These are phyloP conservation scores for Arthrobotrys pseudoclavata DNA, from an alignment of 2,329 filamentous ascomycete species.

Conservation along the genomic window DNA sequence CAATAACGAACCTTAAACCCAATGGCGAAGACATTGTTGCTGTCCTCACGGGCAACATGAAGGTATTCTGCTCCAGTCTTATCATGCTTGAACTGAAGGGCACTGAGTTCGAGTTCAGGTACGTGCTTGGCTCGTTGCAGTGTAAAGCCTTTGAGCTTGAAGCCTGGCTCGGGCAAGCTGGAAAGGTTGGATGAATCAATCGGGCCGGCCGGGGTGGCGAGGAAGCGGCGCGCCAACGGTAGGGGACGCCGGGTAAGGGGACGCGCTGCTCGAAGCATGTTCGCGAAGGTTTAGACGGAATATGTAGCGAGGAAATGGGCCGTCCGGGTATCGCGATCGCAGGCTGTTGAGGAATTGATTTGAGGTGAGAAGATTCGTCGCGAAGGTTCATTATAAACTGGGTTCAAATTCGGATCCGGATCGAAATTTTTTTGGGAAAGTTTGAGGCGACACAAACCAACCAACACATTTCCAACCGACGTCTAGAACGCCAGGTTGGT, in stretches of 20 bases:
- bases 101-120: slow-evolving; percentile 91
- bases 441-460: not conserved
- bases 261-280: slow-evolving; percentile 51
- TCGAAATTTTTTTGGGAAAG: slow-evolving; percentile 12
- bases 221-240: slow-evolving; percentile 63
- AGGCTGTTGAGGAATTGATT: not conserved
- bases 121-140: slow-evolving; percentile 90
- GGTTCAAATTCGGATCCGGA: not conserved
- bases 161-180: slow-evolving; percentile 81
- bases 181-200: slow-evolving; percentile 80
- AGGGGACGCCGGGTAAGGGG: slow-evolving; percentile 60
- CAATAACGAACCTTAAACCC: slow-evolving; percentile 79
- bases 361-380: not conserved
- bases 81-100: slow-evolving; percentile 90
- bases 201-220: slow-evolving; percentile 66
- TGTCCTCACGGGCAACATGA: slow-evolving; percentile 92
- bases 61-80: slow-evolving; percentile 96
- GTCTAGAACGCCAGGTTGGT: not conserved
- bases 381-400: not conserved
- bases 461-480: slow-evolving; percentile 6
- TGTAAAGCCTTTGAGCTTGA: slow-evolving; percentile 93
- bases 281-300: not conserved
- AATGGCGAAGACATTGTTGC: slow-evolving; percentile 99
- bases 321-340: slow-evolving; percentile 4
- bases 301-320: not conserved